Conservation (phyloP, 2,329 filamentous ascomycete species). For the Pyricularia sp. region DNA sequence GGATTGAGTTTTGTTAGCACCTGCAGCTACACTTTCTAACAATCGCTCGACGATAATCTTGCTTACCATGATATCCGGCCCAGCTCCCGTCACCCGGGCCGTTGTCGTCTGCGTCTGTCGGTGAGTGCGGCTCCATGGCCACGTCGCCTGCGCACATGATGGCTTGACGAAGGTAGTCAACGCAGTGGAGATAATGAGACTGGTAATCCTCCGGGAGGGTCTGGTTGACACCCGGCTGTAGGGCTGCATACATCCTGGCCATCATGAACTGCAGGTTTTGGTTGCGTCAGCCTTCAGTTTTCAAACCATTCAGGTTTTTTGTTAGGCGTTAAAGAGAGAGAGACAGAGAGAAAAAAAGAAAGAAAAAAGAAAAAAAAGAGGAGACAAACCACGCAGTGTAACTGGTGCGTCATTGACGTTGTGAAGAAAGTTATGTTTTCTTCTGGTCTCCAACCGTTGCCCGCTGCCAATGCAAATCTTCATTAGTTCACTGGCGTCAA, state of each 20-base stretch:
- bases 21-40: too few species aligned
- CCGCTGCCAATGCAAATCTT: neutral
- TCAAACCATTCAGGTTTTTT: neutral
- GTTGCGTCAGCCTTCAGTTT: neutral
- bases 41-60: neutral
- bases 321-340: too few species aligned
- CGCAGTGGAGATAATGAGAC: slow-evolving; percentile 26
- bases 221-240: slow-evolving; percentile 10
- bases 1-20: neutral
- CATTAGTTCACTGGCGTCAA: neutral
- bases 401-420: slow-evolving; percentile 26
- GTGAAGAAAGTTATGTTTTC: slow-evolving; percentile 23
- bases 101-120: slow-evolving; percentile 23
- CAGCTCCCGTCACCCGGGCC: slow-evolving; percentile 23
- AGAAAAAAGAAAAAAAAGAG: too few species aligned
- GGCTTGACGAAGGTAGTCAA: slow-evolving; percentile 26
- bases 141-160: slow-evolving; percentile 25
- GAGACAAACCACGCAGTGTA: slow-evolving; percentile 24
- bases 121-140: slow-evolving; percentile 22
- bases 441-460: neutral
- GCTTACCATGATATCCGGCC: slow-evolving; percentile 25
- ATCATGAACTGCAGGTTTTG: slow-evolving; percentile 18
- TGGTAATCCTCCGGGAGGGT: slow-evolving; percentile 15
- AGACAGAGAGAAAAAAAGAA: too few species aligned
- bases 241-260: slow-evolving; percentile 18